Percentiles rank a stretch among this genome's conserved stretches.
phyloP scores from a whole-genome alignment of 495 filamentous ascomycete species.

The Tetracladium setigerum region DNA sequence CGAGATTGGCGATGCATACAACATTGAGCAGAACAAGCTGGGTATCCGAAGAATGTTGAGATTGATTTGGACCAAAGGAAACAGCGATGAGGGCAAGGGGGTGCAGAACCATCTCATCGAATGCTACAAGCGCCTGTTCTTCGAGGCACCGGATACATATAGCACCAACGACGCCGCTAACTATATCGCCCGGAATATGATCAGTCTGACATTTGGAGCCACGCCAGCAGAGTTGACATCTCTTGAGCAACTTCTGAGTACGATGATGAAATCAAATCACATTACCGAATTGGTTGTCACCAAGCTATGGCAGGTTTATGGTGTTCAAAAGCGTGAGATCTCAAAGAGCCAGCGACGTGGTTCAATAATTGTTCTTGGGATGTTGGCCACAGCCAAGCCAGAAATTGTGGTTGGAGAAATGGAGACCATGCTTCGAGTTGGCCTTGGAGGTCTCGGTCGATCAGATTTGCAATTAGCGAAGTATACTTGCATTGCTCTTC shows the following conservation, averaged over 20 bases:
- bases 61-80: constrained; percentile 98
- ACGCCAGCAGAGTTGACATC: constrained; percentile 92
- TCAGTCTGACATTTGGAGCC: constrained; percentile 91
- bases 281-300: constrained; percentile 79
- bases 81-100: constrained; percentile 97
- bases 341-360: constrained; percentile 87
- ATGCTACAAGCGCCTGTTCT: constrained; percentile 92
- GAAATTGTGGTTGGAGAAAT: constrained; percentile 91
- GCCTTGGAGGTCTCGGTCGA: constrained; percentile 72
- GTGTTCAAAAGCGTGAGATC: constrained; percentile 86
- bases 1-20: constrained; percentile 87
- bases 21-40: constrained; percentile 80
- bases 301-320: constrained; percentile 97
- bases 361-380: constrained; percentile 92
- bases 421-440: constrained; percentile 86
- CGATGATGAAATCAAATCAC: constrained; percentile 92
- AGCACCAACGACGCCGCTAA: constrained; percentile 86
- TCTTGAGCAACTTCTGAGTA: constrained; percentile 86
- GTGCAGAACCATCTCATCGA: constrained; percentile 96
- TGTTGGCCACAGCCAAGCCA: constrained; percentile 88
- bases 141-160: constrained; percentile 84
- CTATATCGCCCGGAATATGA: constrained; percentile 97
- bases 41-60: constrained; percentile 93
- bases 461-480: constrained; percentile 82
- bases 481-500: constrained; percentile 88